A percentile compares a stretch with the other conserved stretches of the same genome.
Evolutionary conservation across 2,329 filamentous ascomycete genomes (phyloP).

Genomic region (Aspergillus arachidicola): DNA sequence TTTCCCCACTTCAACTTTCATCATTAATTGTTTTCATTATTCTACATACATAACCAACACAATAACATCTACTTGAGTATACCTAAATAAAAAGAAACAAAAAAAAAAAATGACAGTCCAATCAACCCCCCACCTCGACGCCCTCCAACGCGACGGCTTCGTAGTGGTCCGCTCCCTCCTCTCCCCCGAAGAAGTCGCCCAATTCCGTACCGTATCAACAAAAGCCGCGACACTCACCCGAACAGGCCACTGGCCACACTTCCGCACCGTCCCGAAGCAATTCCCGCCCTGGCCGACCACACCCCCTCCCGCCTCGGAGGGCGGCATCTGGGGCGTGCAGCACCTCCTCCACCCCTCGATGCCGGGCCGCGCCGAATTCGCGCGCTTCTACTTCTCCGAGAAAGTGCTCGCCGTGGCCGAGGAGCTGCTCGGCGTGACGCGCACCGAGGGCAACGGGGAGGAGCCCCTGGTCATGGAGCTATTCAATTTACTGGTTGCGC

Average conservation of each 20-base stretch:
- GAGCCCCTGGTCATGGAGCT: constrained; percentile 80
- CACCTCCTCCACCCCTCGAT: constrained; percentile 77
- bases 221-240: constrained; percentile 65
- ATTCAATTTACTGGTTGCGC: constrained; percentile 81
- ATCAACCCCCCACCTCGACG: constrained; percentile 47
- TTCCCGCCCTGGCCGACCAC: constrained; percentile 81
- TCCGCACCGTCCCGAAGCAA: constrained; percentile 84
- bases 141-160: constrained; percentile 73
- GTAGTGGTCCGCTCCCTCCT: constrained; percentile 71
- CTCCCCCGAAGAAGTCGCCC: constrained; percentile 55
- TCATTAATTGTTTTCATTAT: not conserved
- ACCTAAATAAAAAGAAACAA: not conserved
- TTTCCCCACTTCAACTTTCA: not conserved
- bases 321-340: constrained; percentile 88
- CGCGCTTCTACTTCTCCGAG: constrained; percentile 70
- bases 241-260: constrained; percentile 74
- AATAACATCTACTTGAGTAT: not conserved
- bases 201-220: constrained; percentile 63
- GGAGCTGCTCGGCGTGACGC: constrained; percentile 58
- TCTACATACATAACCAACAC: no score
- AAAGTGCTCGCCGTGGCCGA: constrained; percentile 65
- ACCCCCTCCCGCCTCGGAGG: constrained; percentile 47
- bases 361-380: constrained; percentile 63
- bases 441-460: constrained; percentile 48
- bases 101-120: constrained; percentile 17